phyloP scores from a whole-genome alignment of 257 asterid species.

The Solanum megistacrolobum region DNA sequence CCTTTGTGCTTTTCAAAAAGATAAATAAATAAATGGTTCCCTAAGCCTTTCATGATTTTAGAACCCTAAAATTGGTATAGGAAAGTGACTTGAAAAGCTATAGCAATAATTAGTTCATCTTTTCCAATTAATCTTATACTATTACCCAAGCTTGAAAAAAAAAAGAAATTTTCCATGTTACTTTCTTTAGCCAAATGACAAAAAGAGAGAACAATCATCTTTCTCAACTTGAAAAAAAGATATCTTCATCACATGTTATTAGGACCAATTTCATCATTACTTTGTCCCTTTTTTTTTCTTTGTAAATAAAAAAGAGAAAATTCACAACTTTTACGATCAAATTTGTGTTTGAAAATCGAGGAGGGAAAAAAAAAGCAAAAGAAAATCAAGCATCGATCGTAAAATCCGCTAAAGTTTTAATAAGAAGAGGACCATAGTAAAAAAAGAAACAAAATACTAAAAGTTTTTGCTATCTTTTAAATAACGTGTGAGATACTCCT shows the following conservation, averaged over 20 bases:
- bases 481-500: constrained; percentile 3
- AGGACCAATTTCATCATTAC: not conserved
- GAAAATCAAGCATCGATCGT: not conserved
- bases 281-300: not conserved
- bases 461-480: not conserved
- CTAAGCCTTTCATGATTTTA: not conserved
- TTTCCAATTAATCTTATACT: not conserved
- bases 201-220: not conserved
- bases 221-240: not conserved
- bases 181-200: not conserved
- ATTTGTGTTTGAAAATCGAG: not conserved
- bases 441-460: not conserved
- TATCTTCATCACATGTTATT: not conserved
- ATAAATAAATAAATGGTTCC: not conserved
- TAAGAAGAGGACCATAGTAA: not conserved
- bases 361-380: not conserved
- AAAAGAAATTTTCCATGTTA: not conserved
- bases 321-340: not conserved
- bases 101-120: not conserved
- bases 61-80: not conserved
- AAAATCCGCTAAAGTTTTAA: not conserved
- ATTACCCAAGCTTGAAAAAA: not conserved
- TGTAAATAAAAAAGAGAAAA: not conserved
- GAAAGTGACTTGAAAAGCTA: not conserved
- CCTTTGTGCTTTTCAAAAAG: not conserved